phyloP scores from a whole-genome alignment of 768 basidiomycete species.

The Polyporus arcularius region DNA sequence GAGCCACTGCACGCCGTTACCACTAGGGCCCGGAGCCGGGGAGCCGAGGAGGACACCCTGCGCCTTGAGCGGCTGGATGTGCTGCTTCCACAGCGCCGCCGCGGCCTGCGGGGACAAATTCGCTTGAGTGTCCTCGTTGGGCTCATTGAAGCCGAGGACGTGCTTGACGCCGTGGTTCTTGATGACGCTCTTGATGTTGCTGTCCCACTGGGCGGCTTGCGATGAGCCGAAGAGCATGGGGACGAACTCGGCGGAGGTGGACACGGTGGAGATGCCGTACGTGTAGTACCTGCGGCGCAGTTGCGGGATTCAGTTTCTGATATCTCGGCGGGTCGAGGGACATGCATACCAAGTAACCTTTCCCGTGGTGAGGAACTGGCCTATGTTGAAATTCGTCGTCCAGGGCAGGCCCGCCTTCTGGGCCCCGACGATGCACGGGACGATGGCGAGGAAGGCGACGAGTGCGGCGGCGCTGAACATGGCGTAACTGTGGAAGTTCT shows the following conservation, averaged over 20 bases:
- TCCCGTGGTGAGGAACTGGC: no score
- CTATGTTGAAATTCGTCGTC: no score
- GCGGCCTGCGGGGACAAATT: conserved; percentile 54
- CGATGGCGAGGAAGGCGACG: no score
- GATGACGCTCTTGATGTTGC: conserved; percentile 33
- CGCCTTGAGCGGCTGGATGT: conserved; percentile 59
- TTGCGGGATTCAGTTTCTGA: neutral
- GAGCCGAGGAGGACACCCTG: conserved; percentile 60
- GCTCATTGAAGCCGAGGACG: conserved; percentile 74
- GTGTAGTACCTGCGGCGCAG: neutral
- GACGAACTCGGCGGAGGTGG: conserved; percentile 40
- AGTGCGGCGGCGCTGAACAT: no score
- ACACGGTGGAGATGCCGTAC: neutral
- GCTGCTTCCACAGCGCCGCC: conserved; percentile 56
- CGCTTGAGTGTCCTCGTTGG: conserved; percentile 62
- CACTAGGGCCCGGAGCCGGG: conserved; percentile 68
- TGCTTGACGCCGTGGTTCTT: conserved; percentile 50
- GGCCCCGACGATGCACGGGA: no score
- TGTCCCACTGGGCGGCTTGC: conserved; percentile 32
- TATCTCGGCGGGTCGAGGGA: no score
- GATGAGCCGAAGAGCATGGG: conserved; percentile 75
- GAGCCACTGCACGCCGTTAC: conserved; percentile 65
- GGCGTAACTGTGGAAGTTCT: no score
- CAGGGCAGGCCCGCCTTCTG: no score
- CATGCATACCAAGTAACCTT: no score